Evolutionary conservation across 345 rosid species (phyloP).

Genomic region (Eucalyptus globulus): DNA sequence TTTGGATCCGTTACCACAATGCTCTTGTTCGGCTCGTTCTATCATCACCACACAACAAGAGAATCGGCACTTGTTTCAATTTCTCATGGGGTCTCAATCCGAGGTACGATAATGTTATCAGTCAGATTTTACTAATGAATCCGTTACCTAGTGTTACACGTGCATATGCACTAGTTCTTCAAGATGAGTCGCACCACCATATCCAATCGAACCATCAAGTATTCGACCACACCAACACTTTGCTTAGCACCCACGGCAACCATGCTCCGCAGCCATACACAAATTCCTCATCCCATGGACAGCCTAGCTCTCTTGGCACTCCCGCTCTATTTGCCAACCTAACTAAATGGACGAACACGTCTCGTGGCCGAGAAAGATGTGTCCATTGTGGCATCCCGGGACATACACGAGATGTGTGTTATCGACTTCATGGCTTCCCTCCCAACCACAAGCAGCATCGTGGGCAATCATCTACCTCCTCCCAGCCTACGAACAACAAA

Average conservation of each 20-base stretch:
- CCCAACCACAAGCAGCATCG: not conserved
- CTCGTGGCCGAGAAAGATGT: accelerated
- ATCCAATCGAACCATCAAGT: not conserved
- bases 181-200: not conserved
- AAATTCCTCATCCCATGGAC: not conserved
- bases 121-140: not conserved
- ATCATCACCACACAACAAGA: not conserved
- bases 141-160: not conserved
- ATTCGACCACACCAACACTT: not conserved
- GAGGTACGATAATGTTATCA: not conserved
- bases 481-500: accelerated
- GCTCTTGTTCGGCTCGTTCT: not conserved
- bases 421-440: not conserved
- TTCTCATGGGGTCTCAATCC: not conserved
- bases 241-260: not conserved
- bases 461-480: not conserved
- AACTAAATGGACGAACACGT: accelerated
- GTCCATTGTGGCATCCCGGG: not conserved
- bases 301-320: not conserved
- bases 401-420: not conserved
- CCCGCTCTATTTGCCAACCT: accelerated
- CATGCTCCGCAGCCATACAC: not conserved
- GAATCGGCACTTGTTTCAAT: not conserved
- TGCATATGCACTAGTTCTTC: not conserved
- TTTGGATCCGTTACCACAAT: not conserved